These are phyloP conservation scores for Hippophae rhamnoides DNA, from an alignment of 306 rosid genomes.

Conservation along the genomic window DNA sequence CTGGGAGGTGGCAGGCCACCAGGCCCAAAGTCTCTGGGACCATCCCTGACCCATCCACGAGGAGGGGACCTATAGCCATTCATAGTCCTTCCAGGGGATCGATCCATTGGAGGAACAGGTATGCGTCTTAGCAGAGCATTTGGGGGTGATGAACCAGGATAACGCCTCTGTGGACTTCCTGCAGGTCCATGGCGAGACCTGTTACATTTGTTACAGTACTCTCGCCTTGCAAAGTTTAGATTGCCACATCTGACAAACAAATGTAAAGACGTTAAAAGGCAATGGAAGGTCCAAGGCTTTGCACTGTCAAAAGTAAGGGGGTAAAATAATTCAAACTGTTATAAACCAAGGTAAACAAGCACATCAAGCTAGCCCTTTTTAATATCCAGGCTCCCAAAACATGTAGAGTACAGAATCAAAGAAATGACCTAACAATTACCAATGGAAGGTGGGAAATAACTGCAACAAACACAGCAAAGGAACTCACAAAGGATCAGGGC, in stretches of 20 bases:
- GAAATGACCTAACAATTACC: not conserved
- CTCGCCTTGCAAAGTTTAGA: slow-evolving; percentile 91
- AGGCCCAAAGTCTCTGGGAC: slow-evolving; percentile 59
- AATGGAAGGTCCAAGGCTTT: not conserved
- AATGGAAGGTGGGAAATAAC: not conserved
- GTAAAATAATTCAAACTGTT: too few relatives aligned
- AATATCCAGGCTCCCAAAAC: too few relatives aligned
- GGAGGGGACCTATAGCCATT: slow-evolving; percentile 81
- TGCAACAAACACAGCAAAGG: not conserved
- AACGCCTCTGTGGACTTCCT: slow-evolving; percentile 80
- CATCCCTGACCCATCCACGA: slow-evolving; percentile 67
- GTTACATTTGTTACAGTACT: slow-evolving; percentile 73
- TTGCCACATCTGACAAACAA: slow-evolving; percentile 60
- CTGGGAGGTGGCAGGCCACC: slow-evolving; percentile 59
- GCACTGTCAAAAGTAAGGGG: too few relatives aligned
- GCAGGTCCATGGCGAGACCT: slow-evolving; percentile 51
- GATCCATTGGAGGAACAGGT: slow-evolving; percentile 63
- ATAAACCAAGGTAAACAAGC: too few relatives aligned
- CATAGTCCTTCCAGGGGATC: slow-evolving; percentile 60
- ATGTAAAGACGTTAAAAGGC: not conserved
- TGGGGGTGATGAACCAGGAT: slow-evolving; percentile 46
- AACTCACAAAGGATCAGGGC: slow-evolving; percentile 70
- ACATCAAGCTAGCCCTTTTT: too few relatives aligned
- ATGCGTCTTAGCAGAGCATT: slow-evolving; percentile 62
- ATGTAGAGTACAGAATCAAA: not conserved